A percentile compares a stretch with the other conserved stretches of the same genome.
phyloP scores from a whole-genome alignment of 306 rosid species.

The Cajanus cajan region DNA sequence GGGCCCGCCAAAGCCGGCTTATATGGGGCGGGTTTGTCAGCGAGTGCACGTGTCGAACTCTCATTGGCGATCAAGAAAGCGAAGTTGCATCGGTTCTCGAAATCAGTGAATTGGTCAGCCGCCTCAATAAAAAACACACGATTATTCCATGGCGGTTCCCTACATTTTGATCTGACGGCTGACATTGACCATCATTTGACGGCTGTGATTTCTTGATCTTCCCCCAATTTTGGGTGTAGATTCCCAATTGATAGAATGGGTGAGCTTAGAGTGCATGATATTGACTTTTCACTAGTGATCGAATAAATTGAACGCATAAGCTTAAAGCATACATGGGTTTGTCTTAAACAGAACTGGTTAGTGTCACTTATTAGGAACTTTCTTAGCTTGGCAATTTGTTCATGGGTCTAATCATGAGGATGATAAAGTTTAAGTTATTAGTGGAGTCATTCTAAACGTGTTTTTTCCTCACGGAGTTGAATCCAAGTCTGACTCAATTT shows the following conservation, averaged over 20 bases:
- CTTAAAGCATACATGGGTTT: background rate
- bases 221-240: conserved; percentile 6
- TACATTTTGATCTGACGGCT: conserved; percentile 5
- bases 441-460: conserved; percentile 30
- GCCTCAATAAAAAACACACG: conserved; percentile 37
- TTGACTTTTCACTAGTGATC: background rate
- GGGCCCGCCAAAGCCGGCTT: conserved; percentile 50
- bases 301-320: background rate
- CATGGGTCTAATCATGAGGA: conserved; percentile 31
- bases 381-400: conserved; percentile 19
- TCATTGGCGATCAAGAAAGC: conserved; percentile 36
- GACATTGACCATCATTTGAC: background rate
- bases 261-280: background rate
- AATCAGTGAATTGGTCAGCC: conserved; percentile 70
- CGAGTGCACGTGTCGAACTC: conserved; percentile 1
- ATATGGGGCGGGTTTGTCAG: conserved; percentile 35
- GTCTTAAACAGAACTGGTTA: conserved; percentile 12
- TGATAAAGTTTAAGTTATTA: conserved; percentile 20
- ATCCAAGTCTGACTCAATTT: background rate
- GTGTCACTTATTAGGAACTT: conserved; percentile 27
- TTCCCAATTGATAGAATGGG: background rate
- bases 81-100: conserved; percentile 42
- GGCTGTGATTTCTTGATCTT: background rate
- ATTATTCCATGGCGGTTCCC: conserved; percentile 36
- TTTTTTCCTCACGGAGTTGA: conserved; percentile 3